Evolutionary conservation across 495 filamentous ascomycete genomes (phyloP), one percentile per base, ranked within the genome.

Genomic region (Podospora tetraspora): DNA sequence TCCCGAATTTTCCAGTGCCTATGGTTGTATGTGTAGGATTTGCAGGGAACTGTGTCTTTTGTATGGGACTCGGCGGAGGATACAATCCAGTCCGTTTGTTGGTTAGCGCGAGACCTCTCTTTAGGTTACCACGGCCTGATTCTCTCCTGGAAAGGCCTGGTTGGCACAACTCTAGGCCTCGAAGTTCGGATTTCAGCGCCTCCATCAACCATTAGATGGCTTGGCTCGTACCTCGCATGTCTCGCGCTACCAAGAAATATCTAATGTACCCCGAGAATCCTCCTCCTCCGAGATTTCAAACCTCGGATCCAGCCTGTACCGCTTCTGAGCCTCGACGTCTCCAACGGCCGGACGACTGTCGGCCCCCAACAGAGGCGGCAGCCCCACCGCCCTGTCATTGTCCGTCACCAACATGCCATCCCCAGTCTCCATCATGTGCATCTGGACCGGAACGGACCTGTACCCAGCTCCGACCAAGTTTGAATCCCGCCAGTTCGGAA

Each of bases 1-100:
- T 79, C 76, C 78, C 81, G 79, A 77, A 70, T 76, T 76, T 70
- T 82, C 81, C 70, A 73, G 32, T 73, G 71, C 71, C 65, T 83
- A 43, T 43, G 34, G 13, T 43, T 13, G 34, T 43, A 43, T 43
- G 34, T 43, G 34, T 13, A 43, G 34, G 13, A 19, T 0, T 0
- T 43, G 13, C 13, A 5, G 13, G 34, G 34, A 43, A 43, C 19
- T 34, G 3, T 34, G 32, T 34, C 11, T 34, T 34, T 34, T 34
- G 30, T 6, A 32, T 3, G 30, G 11, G 11, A 11, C 30, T 11
- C 11, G 30, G 30, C 4, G 25, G 25, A 25, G 25, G 25, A 25
- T 25, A n/a, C 24, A 25, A 25, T 25, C 24, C 24, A 25, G 3
- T 25, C 1, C 24, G 24, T 25, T 25, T 25, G 24, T 25, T 25